Percentiles rank a stretch among this genome's conserved stretches.
These are phyloP conservation scores for Incumbomyces delicatus DNA, from an alignment of 2,329 filamentous ascomycete species.

Conservation along the genomic window DNA sequence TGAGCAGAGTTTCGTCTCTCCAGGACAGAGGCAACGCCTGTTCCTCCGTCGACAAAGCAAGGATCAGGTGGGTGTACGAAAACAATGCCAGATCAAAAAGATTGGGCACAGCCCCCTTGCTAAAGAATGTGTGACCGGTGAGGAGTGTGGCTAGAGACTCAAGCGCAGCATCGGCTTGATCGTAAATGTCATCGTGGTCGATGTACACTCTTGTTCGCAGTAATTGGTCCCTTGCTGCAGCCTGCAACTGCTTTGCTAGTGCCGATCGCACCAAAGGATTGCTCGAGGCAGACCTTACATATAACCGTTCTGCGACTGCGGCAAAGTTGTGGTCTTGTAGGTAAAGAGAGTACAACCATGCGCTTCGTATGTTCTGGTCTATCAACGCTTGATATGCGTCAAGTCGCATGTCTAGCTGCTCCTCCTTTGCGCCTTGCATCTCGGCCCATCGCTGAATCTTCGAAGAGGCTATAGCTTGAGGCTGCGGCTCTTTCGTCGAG, in stretches of 20 bases:
- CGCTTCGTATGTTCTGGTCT: conserved; percentile 67
- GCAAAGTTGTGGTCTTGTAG: conserved; percentile 57
- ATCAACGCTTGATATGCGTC: conserved; percentile 72
- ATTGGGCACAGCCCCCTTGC: conserved; percentile 48
- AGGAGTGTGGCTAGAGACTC: conserved; percentile 51
- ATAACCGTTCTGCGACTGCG: conserved; percentile 58
- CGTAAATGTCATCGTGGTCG: conserved; percentile 48
- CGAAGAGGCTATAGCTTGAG: conserved; percentile 49
- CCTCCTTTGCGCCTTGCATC: conserved; percentile 31
- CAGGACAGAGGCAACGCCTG: conserved; percentile 45
- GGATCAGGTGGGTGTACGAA: conserved; percentile 73
- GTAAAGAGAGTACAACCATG: conserved; percentile 83
- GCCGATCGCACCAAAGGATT: conserved; percentile 54
- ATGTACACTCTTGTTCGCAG: conserved; percentile 49
- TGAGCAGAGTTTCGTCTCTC: conserved; percentile 51
- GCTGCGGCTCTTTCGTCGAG: conserved; percentile 21
- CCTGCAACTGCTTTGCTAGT: conserved; percentile 56
- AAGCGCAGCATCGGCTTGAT: conserved; percentile 53
- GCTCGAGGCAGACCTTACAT: conserved; percentile 54
- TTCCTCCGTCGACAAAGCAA: conserved; percentile 38
- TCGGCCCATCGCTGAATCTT: conserved; percentile 60
- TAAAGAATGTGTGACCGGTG: conserved; percentile 52
- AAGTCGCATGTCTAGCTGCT: conserved; percentile 47
- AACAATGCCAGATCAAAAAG: conserved; percentile 85
- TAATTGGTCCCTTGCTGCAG: conserved; percentile 66